Base-by-base conservation (phyloP, 176 grass and related monocot species). In the Poa annua region DNA sequence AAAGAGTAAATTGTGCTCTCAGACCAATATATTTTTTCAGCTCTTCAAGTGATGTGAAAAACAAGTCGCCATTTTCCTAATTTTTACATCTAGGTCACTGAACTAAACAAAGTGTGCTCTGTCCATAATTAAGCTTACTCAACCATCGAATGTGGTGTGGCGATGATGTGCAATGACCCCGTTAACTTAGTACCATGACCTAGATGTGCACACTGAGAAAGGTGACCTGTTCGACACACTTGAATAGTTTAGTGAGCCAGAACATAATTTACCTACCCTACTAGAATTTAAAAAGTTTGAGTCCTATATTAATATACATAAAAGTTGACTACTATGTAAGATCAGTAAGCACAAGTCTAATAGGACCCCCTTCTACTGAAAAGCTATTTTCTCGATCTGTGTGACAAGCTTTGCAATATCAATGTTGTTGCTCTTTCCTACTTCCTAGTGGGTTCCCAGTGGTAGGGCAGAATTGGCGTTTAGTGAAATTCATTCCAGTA, bases 211-310 rank as follows among this genome's bases (percentile, higher is more conserved):
- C 20, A 68, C 41, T 11, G 35, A 41, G 66, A 41, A 67, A 36
- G 17, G 34, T 41, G 35, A 41, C 66, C 16, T 74, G 52, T 74
- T 74, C 52, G 71, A 34, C 71, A 33, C 13, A 34, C 4, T 20
- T 74, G 47, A 52, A 52, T 74, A 74, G 25, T 33, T 32, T 25
- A 74, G 4, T 52, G 47, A 32, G 14, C 15, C 8, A 33, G 15
- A 74, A 52, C 25, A 33, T 74, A 52, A 4, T 74, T 74, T 74
- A 52, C 47, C 45, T 50, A 50, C 71, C 24, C 71, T 34, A 33
- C 48, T 52, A 19, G 14, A 52, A 52, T 74, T 25, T 74, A 1
- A 48, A 16, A 74, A 33, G 47, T 51, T 33, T 11, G 45, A 32
- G 45, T 16, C 15, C 20, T 74, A 29, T 74, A 33, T 52, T 33